These are phyloP conservation scores for Boechera divaricarpa DNA, from an alignment of 345 rosid species.

Conservation along the genomic window DNA sequence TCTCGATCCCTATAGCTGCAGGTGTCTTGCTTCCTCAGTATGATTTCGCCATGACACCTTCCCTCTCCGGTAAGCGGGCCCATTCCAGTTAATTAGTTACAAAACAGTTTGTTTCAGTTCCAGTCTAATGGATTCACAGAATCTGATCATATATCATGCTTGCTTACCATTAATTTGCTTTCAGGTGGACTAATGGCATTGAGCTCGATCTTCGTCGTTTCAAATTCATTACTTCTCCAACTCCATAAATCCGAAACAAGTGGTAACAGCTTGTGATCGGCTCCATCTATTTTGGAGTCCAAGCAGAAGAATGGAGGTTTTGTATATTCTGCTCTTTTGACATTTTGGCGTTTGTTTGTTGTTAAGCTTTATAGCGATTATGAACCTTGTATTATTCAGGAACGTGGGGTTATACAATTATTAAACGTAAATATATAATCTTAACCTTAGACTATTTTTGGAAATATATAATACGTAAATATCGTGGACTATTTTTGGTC, in stretches of 20 bases:
- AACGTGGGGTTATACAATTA: neutral
- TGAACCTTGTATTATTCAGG: conserved; percentile 4
- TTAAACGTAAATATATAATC: neutral
- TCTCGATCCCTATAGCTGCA: conserved; percentile 90
- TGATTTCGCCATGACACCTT: conserved; percentile 92
- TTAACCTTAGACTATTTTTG: neutral
- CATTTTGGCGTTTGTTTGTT: conserved; percentile 2
- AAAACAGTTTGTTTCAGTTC: neutral
- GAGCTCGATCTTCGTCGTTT: conserved; percentile 88
- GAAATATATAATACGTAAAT: neutral
- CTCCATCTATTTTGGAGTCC: conserved; percentile 8
- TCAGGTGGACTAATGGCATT: conserved; percentile 93
- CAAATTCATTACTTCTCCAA: conserved; percentile 82
- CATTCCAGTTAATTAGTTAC: neutral
- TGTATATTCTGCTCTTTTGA: conserved; percentile 28
- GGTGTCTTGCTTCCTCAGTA: conserved; percentile 84
- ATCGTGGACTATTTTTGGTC: neutral
- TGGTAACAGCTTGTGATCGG: conserved; percentile 6
- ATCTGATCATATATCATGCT: neutral
- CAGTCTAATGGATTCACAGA: neutral
- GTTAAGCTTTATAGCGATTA: neutral
- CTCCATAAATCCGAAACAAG: conserved; percentile 54
- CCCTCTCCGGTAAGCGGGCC: conserved; percentile 69
- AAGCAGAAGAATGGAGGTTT: conserved; percentile 12
- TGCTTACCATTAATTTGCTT: neutral